These are phyloP conservation scores for Calonectria henricotiae DNA, from an alignment of 2,329 filamentous ascomycete genomes.

Conservation along the genomic window DNA sequence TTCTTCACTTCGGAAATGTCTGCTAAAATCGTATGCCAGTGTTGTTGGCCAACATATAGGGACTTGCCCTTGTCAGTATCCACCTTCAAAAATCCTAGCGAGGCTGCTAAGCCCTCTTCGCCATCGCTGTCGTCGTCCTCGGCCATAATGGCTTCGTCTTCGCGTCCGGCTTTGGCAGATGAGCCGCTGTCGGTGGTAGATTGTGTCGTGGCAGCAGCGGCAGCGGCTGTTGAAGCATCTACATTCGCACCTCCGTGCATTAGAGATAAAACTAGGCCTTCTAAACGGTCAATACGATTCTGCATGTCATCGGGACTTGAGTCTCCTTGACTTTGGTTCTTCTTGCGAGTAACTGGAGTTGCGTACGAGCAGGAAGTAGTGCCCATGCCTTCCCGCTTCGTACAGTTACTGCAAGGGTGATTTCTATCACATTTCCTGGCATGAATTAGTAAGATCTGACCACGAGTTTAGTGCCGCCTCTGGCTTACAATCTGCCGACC, in stretches of 20 bases:
- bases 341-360: conserved; percentile 79
- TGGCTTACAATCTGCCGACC: conserved; percentile 58
- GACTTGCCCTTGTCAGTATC: conserved; percentile 84
- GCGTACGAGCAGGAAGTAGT: conserved; percentile 89
- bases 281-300: conserved; percentile 95
- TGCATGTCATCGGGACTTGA: conserved; percentile 94
- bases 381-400: conserved; percentile 89
- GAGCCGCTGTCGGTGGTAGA: conserved; percentile 63
- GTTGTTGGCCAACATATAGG: conserved; percentile 86
- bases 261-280: conserved; percentile 90
- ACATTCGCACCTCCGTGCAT: conserved; percentile 86
- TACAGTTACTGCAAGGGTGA: conserved; percentile 94
- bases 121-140: conserved; percentile 76
- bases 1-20: conserved; percentile 95
- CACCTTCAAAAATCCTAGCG: conserved; percentile 87
- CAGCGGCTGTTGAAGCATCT: conserved; percentile 61
- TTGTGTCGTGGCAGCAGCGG: conserved; percentile 58
- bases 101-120: conserved; percentile 79
- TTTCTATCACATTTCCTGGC: conserved; percentile 91
- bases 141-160: conserved; percentile 70
- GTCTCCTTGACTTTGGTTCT: conserved; percentile 76
- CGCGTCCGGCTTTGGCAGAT: conserved; percentile 68
- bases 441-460: conserved; percentile 37
- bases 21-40: conserved; percentile 85
- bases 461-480: conserved; percentile 11